A percentile compares a stretch with the other conserved stretches of the same genome.
These are phyloP conservation scores for Friedmanniomyces simplex DNA, from an alignment of 495 filamentous ascomycete species.

Conservation along the genomic window DNA sequence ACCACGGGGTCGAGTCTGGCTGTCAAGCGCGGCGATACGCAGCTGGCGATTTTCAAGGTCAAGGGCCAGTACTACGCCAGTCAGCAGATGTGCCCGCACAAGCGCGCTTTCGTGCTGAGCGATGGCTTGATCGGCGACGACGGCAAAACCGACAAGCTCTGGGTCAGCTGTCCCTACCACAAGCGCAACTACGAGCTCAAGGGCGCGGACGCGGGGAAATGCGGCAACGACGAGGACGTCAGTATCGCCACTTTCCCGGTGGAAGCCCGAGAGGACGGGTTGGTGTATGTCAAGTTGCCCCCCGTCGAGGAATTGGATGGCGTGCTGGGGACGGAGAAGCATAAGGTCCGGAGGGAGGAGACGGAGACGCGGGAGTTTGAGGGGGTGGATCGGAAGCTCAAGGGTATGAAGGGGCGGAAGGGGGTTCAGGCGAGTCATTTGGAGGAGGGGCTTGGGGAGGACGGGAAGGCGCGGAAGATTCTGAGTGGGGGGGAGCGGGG, in stretches of 20 bases:
- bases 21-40: constrained; percentile 82
- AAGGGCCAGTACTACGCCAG: constrained; percentile 76
- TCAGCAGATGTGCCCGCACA: constrained; percentile 98
- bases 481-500: constrained; percentile 39
- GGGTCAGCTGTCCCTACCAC: constrained; percentile 85
- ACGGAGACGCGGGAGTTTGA: constrained; percentile 55
- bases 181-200: constrained; percentile 83
- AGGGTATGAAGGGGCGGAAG: constrained; percentile 67
- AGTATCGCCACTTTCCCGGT: constrained; percentile 80
- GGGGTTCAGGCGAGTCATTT: constrained; percentile 39
- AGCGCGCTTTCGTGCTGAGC: constrained; percentile 79
- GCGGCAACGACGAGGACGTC: constrained; percentile 63
- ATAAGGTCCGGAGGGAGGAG: constrained; percentile 71
- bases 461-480: constrained; percentile 36
- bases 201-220: constrained; percentile 56
- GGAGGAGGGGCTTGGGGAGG: constrained; percentile 33
- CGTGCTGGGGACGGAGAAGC: constrained; percentile 68
- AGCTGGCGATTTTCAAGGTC: constrained; percentile 84
- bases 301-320: constrained; percentile 76
- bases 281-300: constrained; percentile 80
- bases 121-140: constrained; percentile 81
- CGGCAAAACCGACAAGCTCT: constrained; percentile 47
- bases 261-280: constrained; percentile 68
- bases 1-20: constrained; percentile 61
- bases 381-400: constrained; percentile 82